These are phyloP conservation scores for Oryza longistaminata DNA, from an alignment of 176 grass and related monocot genomes.

Conservation along the genomic window DNA sequence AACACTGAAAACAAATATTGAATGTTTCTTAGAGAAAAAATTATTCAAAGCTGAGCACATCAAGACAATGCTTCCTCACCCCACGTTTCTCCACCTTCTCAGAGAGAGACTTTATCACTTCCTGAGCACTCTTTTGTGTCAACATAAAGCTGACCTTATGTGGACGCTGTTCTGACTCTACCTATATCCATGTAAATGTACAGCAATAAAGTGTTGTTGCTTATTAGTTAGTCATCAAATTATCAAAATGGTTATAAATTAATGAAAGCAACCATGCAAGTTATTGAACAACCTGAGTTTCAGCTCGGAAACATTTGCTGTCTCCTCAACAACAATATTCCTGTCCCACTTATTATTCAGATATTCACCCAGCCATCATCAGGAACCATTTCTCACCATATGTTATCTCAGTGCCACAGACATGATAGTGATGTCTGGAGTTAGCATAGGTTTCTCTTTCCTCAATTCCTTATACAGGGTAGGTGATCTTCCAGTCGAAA, in stretches of 20 bases:
- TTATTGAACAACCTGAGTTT: slow-evolving; percentile 56
- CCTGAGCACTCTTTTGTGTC: slow-evolving; percentile 62
- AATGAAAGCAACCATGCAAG: slow-evolving; percentile 4
- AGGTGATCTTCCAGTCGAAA: slow-evolving; percentile 76
- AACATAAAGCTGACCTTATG: slow-evolving; percentile 88
- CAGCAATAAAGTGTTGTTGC: background rate
- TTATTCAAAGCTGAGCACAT: background rate
- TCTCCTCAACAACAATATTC: slow-evolving; percentile 68
- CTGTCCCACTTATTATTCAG: slow-evolving; percentile 86
- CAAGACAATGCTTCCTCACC: slow-evolving; percentile 41
- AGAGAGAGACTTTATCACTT: slow-evolving; percentile 64
- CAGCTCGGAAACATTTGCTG: slow-evolving; percentile 60
- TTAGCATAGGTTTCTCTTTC: slow-evolving; percentile 85
- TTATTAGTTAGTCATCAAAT: background rate
- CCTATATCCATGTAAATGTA: slow-evolving; percentile 52
- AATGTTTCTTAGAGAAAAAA: background rate
- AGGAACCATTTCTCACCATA: slow-evolving; percentile 83
- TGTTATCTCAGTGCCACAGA: slow-evolving; percentile 90
- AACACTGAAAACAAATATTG: background rate
- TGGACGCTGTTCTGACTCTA: background rate
- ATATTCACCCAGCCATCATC: slow-evolving; percentile 75
- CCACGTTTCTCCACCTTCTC: slow-evolving; percentile 51
- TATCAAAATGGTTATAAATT: background rate
- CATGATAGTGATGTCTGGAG: slow-evolving; percentile 90
- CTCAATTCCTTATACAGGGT: slow-evolving; percentile 81